Conservation (phyloP, 768 basidiomycete species). For the Royoungia palumana region DNA sequence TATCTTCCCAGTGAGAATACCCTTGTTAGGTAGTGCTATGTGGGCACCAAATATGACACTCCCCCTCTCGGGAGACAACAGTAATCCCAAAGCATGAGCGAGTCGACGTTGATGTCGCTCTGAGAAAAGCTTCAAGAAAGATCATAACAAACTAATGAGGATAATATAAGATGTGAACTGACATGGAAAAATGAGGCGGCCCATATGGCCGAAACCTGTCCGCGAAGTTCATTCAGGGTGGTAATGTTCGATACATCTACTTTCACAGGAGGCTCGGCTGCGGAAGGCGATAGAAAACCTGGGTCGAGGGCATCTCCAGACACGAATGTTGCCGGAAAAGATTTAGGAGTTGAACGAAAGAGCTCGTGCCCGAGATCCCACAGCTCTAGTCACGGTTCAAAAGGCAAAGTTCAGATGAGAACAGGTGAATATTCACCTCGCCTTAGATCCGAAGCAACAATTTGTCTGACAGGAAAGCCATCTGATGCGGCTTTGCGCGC, state of each 20-base stretch:
- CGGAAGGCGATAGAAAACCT: conserved; percentile 35
- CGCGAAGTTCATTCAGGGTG: conserved; percentile 45
- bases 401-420: background rate
- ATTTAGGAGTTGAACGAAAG: conserved; percentile 49
- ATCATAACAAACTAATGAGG: too few relatives aligned
- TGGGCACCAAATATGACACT: conserved; percentile 33
- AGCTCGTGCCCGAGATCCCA: conserved; percentile 63
- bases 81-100: conserved; percentile 22
- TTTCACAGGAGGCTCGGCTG: conserved; percentile 17
- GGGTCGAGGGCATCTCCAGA: conserved; percentile 54
- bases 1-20: background rate
- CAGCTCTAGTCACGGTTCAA: conserved; percentile 15
- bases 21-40: conserved; percentile 11
- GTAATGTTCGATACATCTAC: conserved; percentile 32
- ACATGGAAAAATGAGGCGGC: conserved; percentile 46
- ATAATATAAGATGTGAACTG: conserved; percentile 3
- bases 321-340: conserved; percentile 54
- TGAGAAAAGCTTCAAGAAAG: conserved; percentile 28
- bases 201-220: conserved; percentile 48
- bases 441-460: conserved; percentile 38
- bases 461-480: conserved; percentile 37
- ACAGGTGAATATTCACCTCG: conserved; percentile 26
- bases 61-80: conserved; percentile 28
- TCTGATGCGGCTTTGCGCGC: conserved; percentile 39
- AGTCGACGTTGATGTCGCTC: conserved; percentile 24